Percentiles rank a stretch among this genome's conserved stretches.
Conservation (phyloP, 129 eudicot species). For the Pittosporum tobira region DNA sequence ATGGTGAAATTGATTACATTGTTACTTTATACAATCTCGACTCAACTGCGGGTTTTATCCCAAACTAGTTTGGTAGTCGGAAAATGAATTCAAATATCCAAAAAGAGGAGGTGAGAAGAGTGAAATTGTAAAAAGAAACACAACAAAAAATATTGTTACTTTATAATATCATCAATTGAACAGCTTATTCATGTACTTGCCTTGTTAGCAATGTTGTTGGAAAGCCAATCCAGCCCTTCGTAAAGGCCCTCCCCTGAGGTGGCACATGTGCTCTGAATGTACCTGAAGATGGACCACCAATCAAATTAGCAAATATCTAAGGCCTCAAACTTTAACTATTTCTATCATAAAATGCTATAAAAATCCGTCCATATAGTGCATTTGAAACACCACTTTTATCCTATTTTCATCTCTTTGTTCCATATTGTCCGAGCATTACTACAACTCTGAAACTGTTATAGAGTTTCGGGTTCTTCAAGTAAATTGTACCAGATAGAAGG, state of each 20-base stretch:
- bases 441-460: neutral
- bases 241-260: constrained; percentile 18
- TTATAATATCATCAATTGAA: too few species aligned
- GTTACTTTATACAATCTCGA: too few species aligned
- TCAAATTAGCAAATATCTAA: neutral
- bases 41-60: too few species aligned
- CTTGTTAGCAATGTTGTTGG: constrained; percentile 23
- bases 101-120: too few species aligned
- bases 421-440: neutral
- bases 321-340: neutral
- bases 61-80: too few species aligned
- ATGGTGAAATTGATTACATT: too few species aligned
- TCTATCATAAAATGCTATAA: neutral
- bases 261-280: constrained; percentile 24
- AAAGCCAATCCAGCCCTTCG: constrained; percentile 20
- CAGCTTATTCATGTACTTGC: constrained; percentile 1
- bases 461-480: neutral
- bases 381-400: neutral
- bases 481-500: neutral
- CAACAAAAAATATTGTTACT: too few species aligned
- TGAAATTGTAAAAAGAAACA: too few species aligned
- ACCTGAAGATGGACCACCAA: constrained; percentile 10
- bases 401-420: neutral
- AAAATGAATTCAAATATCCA: too few species aligned
- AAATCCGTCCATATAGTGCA: neutral